Evolutionary conservation across 202 grass and related monocot species (phyloP).

Genomic region (Zoysia matrella): DNA sequence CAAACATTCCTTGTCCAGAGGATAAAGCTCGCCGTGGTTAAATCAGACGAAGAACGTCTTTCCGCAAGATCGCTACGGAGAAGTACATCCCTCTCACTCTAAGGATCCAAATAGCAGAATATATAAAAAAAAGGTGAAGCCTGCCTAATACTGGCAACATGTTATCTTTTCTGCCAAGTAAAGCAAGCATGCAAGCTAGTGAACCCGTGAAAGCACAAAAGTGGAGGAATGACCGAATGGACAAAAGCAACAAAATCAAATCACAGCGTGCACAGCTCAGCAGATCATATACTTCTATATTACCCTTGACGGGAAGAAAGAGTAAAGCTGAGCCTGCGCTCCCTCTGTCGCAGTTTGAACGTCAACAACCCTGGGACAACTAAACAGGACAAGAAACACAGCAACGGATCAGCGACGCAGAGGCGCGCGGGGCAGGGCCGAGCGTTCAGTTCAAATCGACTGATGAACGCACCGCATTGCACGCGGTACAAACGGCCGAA

Average conservation of each 20-base stretch:
- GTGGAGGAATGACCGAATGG: conserved; percentile 34
- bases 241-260: conserved; percentile 52
- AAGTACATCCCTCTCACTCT: too few species aligned
- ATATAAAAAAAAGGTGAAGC: background rate
- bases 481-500: background rate
- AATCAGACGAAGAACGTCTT: conserved; percentile 51
- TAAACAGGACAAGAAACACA: conserved; percentile 20
- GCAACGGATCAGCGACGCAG: background rate
- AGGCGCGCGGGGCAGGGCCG: background rate
- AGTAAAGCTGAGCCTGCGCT: background rate
- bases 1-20: conserved; percentile 34
- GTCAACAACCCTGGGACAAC: conserved; percentile 30
- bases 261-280: conserved; percentile 24
- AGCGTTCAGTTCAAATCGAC: conserved; percentile 17
- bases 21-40: conserved; percentile 38
- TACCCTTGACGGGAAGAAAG: background rate
- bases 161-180: conserved; percentile 40
- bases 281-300: too few species aligned
- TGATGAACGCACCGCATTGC: conserved; percentile 8
- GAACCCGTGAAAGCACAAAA: background rate
- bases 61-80: background rate
- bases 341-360: background rate
- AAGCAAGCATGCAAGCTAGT: conserved; percentile 7
- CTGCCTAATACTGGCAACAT: conserved; percentile 8
- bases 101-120: background rate